A percentile compares a stretch with the other conserved stretches of the same genome.
phyloP scores from a whole-genome alignment of 192 early-diverging fungal genomes.

The Coemansia sp. region DNA sequence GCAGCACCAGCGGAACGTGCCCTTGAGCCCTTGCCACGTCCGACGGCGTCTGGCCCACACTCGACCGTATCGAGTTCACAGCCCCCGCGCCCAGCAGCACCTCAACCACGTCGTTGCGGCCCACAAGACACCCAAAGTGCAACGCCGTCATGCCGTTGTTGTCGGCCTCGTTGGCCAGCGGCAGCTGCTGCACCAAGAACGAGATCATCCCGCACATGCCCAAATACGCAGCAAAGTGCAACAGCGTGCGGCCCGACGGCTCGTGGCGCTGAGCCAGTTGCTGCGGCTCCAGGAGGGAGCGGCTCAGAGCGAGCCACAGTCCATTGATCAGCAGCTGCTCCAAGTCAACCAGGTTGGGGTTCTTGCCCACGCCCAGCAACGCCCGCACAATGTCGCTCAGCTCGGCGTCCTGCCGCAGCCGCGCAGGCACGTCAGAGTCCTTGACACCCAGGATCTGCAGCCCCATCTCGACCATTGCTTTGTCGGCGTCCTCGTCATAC shows the following conservation, averaged over 20 bases:
- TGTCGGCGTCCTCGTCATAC: constrained; percentile 73
- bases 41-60: constrained; percentile 19
- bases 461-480: constrained; percentile 86
- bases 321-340: constrained; percentile 31
- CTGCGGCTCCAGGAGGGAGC: constrained; percentile 19
- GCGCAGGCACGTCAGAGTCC: constrained; percentile 33
- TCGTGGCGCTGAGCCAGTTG: constrained; percentile 31
- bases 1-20: constrained; percentile 7
- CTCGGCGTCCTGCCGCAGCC: constrained; percentile 28
- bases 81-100: constrained; percentile 63
- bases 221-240: constrained; percentile 65
- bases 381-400: constrained; percentile 16
- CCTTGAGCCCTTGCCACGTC: constrained; percentile 35
- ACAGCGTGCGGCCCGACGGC: constrained; percentile 57
- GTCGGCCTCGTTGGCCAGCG: constrained; percentile 56
- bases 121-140: constrained; percentile 66
- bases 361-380: constrained; percentile 15
- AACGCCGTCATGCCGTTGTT: constrained; percentile 69
- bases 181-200: constrained; percentile 52
- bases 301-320: constrained; percentile 18
- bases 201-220: constrained; percentile 55
- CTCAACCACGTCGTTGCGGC: constrained; percentile 52
- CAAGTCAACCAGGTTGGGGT: constrained; percentile 34
- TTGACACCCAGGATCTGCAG: constrained; percentile 84
- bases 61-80: constrained; percentile 10